Evolutionary conservation across 2,329 filamentous ascomycete species (phyloP).

Genomic region (Coleophoma cylindrospora): DNA sequence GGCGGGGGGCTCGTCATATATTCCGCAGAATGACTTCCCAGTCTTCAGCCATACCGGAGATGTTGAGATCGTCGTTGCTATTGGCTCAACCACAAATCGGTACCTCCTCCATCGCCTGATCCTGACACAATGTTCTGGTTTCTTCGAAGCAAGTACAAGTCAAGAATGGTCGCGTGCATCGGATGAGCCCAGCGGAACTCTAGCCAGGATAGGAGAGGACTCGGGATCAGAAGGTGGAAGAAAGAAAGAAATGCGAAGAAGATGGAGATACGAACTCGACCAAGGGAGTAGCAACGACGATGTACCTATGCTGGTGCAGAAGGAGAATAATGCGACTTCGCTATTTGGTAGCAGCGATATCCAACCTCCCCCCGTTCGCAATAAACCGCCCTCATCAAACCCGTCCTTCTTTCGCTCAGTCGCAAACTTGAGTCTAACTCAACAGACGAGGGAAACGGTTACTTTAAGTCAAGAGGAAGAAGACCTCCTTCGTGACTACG

Average conservation of each 20-base stretch:
- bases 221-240: constrained; percentile 31
- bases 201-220: constrained; percentile 47
- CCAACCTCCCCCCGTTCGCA: constrained; percentile 49
- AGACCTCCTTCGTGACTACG: constrained; percentile 84
- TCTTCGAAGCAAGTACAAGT: constrained; percentile 83
- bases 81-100: constrained; percentile 67
- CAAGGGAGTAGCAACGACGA: constrained; percentile 67
- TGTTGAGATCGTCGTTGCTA: constrained; percentile 79
- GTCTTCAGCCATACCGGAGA: constrained; percentile 87
- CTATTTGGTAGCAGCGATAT: constrained; percentile 48
- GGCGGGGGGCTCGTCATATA: constrained; percentile 63
- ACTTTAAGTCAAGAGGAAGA: constrained; percentile 55
- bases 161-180: constrained; percentile 62
- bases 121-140: constrained; percentile 83
- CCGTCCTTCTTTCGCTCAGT: constrained; percentile 82
- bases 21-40: constrained; percentile 86
- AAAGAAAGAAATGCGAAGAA: constrained; percentile 32
- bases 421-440: constrained; percentile 62
- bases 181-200: constrained; percentile 25
- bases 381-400: constrained; percentile 56
- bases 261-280: constrained; percentile 88
- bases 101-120: constrained; percentile 88
- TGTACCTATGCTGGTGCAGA: constrained; percentile 84
- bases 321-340: constrained; percentile 48
- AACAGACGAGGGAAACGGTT: constrained; percentile 36